Evolutionary conservation across 345 rosid species (phyloP).

Genomic region (Boechera retrofracta): DNA sequence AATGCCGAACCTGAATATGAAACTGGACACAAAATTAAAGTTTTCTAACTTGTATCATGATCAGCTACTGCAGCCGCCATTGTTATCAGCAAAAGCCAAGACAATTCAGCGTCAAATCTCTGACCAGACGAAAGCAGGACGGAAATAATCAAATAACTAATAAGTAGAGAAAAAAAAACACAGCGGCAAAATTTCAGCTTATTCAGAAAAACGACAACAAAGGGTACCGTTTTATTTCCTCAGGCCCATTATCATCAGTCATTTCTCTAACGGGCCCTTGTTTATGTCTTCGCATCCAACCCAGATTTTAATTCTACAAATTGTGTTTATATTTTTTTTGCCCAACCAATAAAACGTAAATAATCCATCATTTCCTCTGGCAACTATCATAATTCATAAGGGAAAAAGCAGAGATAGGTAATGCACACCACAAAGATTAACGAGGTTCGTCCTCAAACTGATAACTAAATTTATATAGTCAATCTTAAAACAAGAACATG

Average conservation of each 20-base stretch:
- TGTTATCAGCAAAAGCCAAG: slow-evolving; percentile 23
- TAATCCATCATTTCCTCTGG: too few species aligned
- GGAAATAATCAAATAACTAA: not conserved
- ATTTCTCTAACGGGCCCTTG: slow-evolving; percentile 23
- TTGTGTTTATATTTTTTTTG: too few species aligned
- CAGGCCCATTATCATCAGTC: slow-evolving; percentile 31
- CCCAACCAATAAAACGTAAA: too few species aligned
- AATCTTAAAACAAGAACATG: too few species aligned
- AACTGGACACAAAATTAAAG: not conserved
- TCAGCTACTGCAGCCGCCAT: slow-evolving; percentile 49
- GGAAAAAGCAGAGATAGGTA: too few species aligned
- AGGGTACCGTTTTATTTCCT: slow-evolving; percentile 3
- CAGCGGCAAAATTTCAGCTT: slow-evolving; percentile 15
- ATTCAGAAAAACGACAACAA: slow-evolving; percentile 29
- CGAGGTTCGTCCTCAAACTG: too few species aligned
- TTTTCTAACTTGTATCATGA: slow-evolving; percentile 35
- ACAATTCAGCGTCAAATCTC: slow-evolving; percentile 33
- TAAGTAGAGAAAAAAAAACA: not conserved
- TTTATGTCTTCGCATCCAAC: not conserved
- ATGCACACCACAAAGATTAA: too few species aligned
- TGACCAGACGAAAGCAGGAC: slow-evolving; percentile 19
- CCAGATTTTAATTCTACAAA: not conserved
- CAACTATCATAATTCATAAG: too few species aligned
- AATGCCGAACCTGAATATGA: not conserved
- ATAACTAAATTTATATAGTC: too few species aligned